Evolutionary conservation across 805 yeast genomes (phyloP), one percentile per base, ranked within the genome.

Genomic region (Vanderwaltozyma polyspora): DNA sequence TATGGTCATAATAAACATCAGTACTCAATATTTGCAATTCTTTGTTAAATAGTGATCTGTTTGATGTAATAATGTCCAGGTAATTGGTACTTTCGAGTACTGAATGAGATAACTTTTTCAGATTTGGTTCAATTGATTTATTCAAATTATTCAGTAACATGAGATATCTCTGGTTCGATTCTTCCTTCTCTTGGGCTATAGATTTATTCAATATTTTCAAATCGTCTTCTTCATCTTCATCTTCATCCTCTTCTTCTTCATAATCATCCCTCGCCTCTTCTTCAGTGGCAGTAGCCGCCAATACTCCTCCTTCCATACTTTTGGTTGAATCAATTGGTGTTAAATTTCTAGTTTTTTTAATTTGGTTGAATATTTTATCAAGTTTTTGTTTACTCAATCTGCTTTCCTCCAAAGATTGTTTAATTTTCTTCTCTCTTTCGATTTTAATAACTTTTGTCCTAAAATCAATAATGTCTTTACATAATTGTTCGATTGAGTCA

Each of bases 361-460:
- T 51, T 28, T 45, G 46, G 11, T 52, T 57, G 24, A 55, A 52
- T 9, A 49, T 40, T 27, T 40, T 44, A 44, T 40, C 42, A 48
- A 55, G 41, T 21, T 51, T 51, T 18, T 38, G 42, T 32, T 41
- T 44, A 31, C 46, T 42, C 12, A 51, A 48, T 30, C 34, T 48
- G 32, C 40, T 45, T 33, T 55, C 60, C 28, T 51, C 54, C 33
- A 44, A 38, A 6, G 35, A 35, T 27, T 72, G 72, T 38, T 63
- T 60, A 30, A 64, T 65, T 22, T 74, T 62, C 31, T 69, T 68
- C 27, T 66, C 66, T 35, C 65, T 63, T 40, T 76, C 82, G 18
- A 70, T 54, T 19, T 63, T 64, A 37, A 74, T 51, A 19, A 75
- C 77, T 29, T 64, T 66, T 10, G 76, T 63, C 40, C 83, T 56